phyloP scores from a whole-genome alignment of 2,329 filamentous ascomycete genomes.

The Hypoxylon sp. region DNA sequence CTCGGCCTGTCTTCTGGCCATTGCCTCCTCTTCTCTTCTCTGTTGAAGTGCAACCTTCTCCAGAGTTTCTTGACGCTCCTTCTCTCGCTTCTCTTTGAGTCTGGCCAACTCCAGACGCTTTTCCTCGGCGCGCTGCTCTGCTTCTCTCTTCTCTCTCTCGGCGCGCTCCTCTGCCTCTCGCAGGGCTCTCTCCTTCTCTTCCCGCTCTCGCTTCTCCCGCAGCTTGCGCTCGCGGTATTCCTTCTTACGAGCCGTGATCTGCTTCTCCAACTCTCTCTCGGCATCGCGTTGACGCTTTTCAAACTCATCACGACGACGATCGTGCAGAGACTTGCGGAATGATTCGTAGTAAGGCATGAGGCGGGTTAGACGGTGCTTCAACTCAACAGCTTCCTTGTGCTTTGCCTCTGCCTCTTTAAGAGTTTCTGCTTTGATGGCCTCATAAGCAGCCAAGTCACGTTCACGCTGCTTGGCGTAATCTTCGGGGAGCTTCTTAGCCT shows the following conservation, averaged over 20 bases:
- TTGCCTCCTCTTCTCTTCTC: constrained; percentile 89
- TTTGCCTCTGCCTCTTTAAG: constrained; percentile 86
- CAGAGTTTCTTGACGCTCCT: constrained; percentile 76
- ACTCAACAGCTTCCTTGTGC: constrained; percentile 90
- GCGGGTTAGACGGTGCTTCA: constrained; percentile 92
- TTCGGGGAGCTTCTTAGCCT: constrained; percentile 88
- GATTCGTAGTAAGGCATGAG: constrained; percentile 87
- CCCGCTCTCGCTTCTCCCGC: constrained; percentile 85
- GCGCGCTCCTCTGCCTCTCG: constrained; percentile 89
- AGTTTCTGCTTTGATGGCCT: constrained; percentile 82
- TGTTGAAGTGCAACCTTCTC: constrained; percentile 79
- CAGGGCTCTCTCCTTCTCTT: constrained; percentile 84
- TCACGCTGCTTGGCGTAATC: constrained; percentile 90
- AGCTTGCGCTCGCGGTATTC: constrained; percentile 87
- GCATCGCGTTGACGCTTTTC: constrained; percentile 93
- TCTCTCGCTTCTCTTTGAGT: constrained; percentile 75
- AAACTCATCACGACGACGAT: constrained; percentile 93
- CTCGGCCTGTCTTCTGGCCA: constrained; percentile 78
- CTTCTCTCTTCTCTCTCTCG: constrained; percentile 87
- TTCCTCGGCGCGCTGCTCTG: constrained; percentile 83
- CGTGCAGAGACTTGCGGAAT: constrained; percentile 85
- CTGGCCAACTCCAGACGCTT: constrained; percentile 78
- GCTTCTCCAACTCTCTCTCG: constrained; percentile 92
- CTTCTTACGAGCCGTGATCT: constrained; percentile 89
- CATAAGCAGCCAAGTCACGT: constrained; percentile 83